Conservation (phyloP, 139 green algal species). For the Chlorella sp. region DNA sequence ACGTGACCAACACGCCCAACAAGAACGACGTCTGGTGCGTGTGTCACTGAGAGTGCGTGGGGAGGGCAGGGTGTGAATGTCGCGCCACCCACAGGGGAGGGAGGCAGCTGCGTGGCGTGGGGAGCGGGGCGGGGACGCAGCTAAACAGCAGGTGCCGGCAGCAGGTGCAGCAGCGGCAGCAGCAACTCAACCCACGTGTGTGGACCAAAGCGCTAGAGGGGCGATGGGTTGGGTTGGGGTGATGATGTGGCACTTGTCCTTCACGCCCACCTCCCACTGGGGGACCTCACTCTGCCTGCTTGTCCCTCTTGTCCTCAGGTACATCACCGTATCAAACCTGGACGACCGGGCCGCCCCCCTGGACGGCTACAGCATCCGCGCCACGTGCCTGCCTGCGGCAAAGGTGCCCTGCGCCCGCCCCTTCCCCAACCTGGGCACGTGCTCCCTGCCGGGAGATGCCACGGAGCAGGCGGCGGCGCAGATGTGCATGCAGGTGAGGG, state of each 20-base stretch:
- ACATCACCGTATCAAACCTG: constrained; percentile 8
- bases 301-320: not conserved
- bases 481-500: not conserved
- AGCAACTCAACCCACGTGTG: no score
- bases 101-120: not conserved
- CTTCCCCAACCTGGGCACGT: not conserved
- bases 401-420: constrained; percentile 1
- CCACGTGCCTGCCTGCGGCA: not conserved
- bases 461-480: not conserved
- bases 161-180: no score
- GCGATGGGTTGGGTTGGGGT: no score
- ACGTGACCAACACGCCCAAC: no score
- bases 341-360: not conserved
- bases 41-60: no score
- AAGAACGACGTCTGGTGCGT: no score
- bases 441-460: not conserved
- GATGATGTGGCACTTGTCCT: not conserved
- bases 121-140: not conserved
- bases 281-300: not conserved
- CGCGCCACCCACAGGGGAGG: not conserved
- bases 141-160: not conserved
- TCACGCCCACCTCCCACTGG: not conserved
- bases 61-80: not conserved
- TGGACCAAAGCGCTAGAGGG: no score
- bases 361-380: not conserved